A percentile compares a stretch with the other conserved stretches of the same genome.
Evolutionary conservation across 331 rosid genomes (phyloP).

Genomic region (Rosa hybrid): DNA sequence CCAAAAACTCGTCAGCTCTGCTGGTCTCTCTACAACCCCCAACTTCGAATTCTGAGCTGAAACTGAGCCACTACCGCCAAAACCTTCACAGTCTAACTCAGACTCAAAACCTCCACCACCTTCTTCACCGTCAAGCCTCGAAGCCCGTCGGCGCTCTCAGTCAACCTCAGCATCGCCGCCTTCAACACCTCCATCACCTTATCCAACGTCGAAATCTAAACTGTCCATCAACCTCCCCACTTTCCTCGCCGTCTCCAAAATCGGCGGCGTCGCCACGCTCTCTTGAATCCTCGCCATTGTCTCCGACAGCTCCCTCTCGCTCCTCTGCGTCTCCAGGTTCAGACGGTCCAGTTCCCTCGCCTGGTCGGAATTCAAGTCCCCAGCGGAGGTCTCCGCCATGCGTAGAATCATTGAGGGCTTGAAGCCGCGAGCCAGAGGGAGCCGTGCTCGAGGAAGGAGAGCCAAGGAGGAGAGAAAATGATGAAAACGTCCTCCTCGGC

Average conservation of each 20-base stretch:
- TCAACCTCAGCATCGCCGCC: constrained; percentile 25
- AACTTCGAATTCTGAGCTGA: constrained; percentile 31
- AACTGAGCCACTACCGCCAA: constrained; percentile 31
- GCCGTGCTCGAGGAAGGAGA: constrained; percentile 34
- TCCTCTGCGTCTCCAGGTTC: constrained; percentile 18
- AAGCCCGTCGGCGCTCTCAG: constrained; percentile 27
- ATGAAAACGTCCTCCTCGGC: constrained; percentile 37
- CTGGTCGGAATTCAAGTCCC: constrained; percentile 30
- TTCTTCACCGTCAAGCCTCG: constrained; percentile 33
- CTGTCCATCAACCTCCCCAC: constrained; percentile 30
- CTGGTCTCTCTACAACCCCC: background rate
- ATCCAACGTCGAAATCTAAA: constrained; percentile 29
- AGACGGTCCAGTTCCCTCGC: constrained; percentile 11
- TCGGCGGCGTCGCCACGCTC: constrained; percentile 36
- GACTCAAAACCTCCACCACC: constrained; percentile 31
- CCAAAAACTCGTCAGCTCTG: background rate
- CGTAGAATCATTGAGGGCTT: constrained; percentile 35
- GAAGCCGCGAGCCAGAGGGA: constrained; percentile 47
- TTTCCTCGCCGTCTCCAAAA: constrained; percentile 16
- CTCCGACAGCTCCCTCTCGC: constrained; percentile 33
- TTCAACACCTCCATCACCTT: constrained; percentile 27
- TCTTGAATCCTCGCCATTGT: constrained; percentile 45
- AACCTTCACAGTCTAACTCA: constrained; percentile 37
- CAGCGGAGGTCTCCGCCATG: constrained; percentile 23
- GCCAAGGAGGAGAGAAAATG: constrained; percentile 43